These are phyloP conservation scores for Dalbergia oliveri DNA, from an alignment of 306 rosid species.

Conservation along the genomic window DNA sequence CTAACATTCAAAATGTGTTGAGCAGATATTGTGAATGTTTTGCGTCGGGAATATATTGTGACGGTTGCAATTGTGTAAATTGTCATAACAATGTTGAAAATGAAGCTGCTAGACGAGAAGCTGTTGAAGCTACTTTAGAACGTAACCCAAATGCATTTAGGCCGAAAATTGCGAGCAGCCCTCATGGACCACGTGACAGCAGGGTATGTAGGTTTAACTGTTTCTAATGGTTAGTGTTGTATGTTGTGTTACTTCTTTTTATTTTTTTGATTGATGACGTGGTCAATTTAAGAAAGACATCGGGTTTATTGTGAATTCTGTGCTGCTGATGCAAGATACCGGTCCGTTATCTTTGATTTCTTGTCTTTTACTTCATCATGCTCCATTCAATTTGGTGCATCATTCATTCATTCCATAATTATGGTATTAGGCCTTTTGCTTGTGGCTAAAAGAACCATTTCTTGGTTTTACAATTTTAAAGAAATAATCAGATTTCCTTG, in stretches of 20 bases:
- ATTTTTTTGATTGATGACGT: not conserved
- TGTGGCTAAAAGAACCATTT: not conserved
- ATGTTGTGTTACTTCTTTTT: constrained; percentile 24
- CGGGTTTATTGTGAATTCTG: not conserved
- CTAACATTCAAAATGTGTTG: constrained; percentile 49
- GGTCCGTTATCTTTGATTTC: constrained; percentile 16
- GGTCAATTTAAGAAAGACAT: constrained; percentile 5
- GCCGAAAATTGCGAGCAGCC: constrained; percentile 99
- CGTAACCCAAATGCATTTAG: constrained; percentile 99
- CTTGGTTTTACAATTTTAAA: constrained; percentile 16
- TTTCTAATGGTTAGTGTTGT: constrained; percentile 16
- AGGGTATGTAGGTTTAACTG: constrained; percentile 65
- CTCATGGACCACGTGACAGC: constrained; percentile 83
- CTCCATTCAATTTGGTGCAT: constrained; percentile 11
- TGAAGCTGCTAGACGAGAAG: constrained; percentile 96
- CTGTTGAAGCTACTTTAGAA: constrained; percentile 97
- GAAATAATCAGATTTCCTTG: constrained; percentile 11
- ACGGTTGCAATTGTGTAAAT: constrained; percentile 98
- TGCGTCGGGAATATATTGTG: constrained; percentile 99
- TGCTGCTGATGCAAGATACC: not conserved
- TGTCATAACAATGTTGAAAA: constrained; percentile 96
- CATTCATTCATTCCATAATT: constrained; percentile 3
- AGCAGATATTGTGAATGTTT: constrained; percentile 98
- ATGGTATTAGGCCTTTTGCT: constrained; percentile 1
- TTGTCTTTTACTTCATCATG: constrained; percentile 30